Base-by-base conservation (phyloP, 139 green algal species). In the Pleodorina starrii region DNA sequence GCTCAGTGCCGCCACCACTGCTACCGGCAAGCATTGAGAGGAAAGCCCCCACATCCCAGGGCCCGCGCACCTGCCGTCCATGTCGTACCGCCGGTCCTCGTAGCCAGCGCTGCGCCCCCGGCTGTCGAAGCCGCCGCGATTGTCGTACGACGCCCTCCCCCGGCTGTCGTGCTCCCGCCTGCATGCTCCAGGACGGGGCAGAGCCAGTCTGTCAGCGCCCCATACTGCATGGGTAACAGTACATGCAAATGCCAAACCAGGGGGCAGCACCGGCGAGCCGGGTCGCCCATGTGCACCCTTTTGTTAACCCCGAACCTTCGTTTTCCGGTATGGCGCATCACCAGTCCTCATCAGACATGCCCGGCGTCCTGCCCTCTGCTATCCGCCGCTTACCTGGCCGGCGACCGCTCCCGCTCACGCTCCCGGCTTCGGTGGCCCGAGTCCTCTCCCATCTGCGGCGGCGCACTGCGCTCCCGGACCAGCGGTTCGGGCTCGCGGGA, bases 321-420 rank as follows among this genome's bases (percentile, higher is more conserved):
- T n/a, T n/a, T n/a, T n/a, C n/a, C n/a, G n/a, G n/a, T n/a, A n/a
- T n/a, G n/a, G n/a, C n/a, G n/a, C n/a, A n/a, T n/a, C n/a, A n/a
- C n/a, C n/a, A n/a, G n/a, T n/a, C n/a, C n/a, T n/a, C n/a, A n/a
- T n/a, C n/a, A n/a, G n/a, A n/a, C n/a, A n/a, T n/a, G n/a, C n/a
- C n/a, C n/a, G n/a, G n/a, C n/a, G n/a, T n/a, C n/a, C n/a, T n/a
- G n/a, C n/a, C n/a, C n/a, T n/a, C n/a, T n/a, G n/a, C n/a, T n/a
- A 66, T 21, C 36, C 10, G 29, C 27, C 42, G 21, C 79, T 11
- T 57, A 86, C 79, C 79, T 75, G 60, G 21, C n/a, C 1, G 82
- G 82, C 32, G 82, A 88, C 9, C 82, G 63, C 46, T 88, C 82
- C 66, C 82, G 63, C 44, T 87, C 81, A 42, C 81, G 35, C 50